These are phyloP conservation scores for Royoungia palumana DNA, from an alignment of 768 basidiomycete genomes.

Conservation along the genomic window DNA sequence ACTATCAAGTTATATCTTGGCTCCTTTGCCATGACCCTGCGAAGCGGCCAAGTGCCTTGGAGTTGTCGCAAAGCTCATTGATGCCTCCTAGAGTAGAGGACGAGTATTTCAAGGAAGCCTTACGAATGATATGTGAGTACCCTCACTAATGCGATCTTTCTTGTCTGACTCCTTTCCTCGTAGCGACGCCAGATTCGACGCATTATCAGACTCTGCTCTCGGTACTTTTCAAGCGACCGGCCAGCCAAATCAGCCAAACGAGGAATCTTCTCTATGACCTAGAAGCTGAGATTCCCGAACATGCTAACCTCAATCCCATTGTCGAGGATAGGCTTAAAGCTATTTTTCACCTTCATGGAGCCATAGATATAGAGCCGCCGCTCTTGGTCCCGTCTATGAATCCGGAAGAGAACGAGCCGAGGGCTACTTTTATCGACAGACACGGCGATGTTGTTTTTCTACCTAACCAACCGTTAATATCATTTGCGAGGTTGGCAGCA, in stretches of 20 bases:
- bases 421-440: constrained; percentile 74
- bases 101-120: constrained; percentile 79
- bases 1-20: constrained; percentile 65
- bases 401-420: constrained; percentile 57
- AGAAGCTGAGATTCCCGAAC: constrained; percentile 63
- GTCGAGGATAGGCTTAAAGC: constrained; percentile 74
- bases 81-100: constrained; percentile 78
- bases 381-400: constrained; percentile 73
- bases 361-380: constrained; percentile 82
- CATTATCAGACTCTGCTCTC: constrained; percentile 77
- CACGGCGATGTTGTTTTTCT: constrained; percentile 74
- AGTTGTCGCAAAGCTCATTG: constrained; percentile 75
- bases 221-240: constrained; percentile 72
- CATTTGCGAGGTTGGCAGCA: constrained; percentile 83
- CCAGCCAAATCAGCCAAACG: constrained; percentile 56
- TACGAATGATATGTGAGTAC: constrained; percentile 66
- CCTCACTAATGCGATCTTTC: background rate
- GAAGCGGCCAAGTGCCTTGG: constrained; percentile 75
- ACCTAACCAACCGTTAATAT: constrained; percentile 67
- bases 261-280: constrained; percentile 74
- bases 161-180: background rate
- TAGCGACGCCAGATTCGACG: constrained; percentile 77
- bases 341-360: constrained; percentile 87
- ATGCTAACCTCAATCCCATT: constrained; percentile 66
- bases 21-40: constrained; percentile 80